Base-by-base conservation (phyloP, 768 basidiomycete species). In the Serendipita sp. region DNA sequence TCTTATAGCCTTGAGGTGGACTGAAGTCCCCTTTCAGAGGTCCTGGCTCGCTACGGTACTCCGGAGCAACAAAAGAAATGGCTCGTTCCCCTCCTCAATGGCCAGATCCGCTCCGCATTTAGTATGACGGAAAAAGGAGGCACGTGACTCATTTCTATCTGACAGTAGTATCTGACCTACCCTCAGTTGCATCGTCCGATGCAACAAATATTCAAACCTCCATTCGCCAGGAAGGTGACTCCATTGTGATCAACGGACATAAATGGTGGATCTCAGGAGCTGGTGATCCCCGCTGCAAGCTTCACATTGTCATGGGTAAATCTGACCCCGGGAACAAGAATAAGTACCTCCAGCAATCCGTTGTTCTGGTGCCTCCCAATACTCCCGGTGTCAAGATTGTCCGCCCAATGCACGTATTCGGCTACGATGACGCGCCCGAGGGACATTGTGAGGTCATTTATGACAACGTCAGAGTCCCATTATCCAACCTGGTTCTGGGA, bases 231-330 rank as follows among this genome's bases (percentile, higher is more conserved):
- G 89, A 92, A 71, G 90, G 92, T 41, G 77, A 88, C 70, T 86
- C 92, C 67, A 90, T 98, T 67, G 86, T 95, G 68, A 85, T 99
- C 67, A 94, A 89, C 70, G 96, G 94, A 0, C 92, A 93, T 75
- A 99, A 99, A 81, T 98, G 95, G 94, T 98, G 90, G 88, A 98
- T 98, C 73, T 93, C 91, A 34, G 94, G 94, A 60, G 95, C 94
- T 4, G 93, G 93, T 16, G 93, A 98, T 73, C 92, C 92, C 51
- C 81, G 94, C 67, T 88, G 87, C 67, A 84, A 82, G 65, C 69
- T 98, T 10, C 95, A 99, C 72, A 84, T 99, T 60, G 89, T 98
- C 46, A 87, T 99, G 80, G 95, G 93, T 63, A 90, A 92, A 78
- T 92, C 89, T 67, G 92, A 97, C 74, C 86, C 94, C 4, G 78